phyloP scores from a whole-genome alignment of 805 yeast species.

The Suhomyces sp. region DNA sequence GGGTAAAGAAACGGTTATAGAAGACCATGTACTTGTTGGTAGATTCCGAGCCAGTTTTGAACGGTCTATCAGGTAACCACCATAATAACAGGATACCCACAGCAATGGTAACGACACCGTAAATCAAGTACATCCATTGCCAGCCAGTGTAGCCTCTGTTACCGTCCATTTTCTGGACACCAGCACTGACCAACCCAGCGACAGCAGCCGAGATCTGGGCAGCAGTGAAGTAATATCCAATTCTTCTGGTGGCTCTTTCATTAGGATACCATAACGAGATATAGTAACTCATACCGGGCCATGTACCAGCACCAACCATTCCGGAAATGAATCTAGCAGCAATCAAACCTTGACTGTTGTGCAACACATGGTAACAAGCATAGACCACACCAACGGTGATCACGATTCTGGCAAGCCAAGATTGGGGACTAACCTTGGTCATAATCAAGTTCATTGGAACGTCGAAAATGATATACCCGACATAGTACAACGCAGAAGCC shows the following conservation, averaged over 20 bases:
- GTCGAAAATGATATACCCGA: slow-evolving; percentile 81
- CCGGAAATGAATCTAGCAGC: slow-evolving; percentile 76
- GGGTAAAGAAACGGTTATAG: slow-evolving; percentile 27
- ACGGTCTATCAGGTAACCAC: slow-evolving; percentile 87
- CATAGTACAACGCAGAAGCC: slow-evolving; percentile 79
- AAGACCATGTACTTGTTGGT: slow-evolving; percentile 15
- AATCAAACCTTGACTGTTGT: slow-evolving; percentile 57
- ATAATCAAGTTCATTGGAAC: slow-evolving; percentile 84
- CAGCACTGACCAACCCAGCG: slow-evolving; percentile 84
- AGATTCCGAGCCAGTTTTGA: slow-evolving; percentile 14
- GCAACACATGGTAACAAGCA: slow-evolving; percentile 65
- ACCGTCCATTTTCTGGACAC: slow-evolving; percentile 82
- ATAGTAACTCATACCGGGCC: slow-evolving; percentile 90
- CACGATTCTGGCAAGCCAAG: slow-evolving; percentile 80
- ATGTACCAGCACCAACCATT: slow-evolving; percentile 77
- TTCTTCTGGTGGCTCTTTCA: slow-evolving; percentile 70
- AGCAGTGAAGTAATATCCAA: slow-evolving; percentile 88
- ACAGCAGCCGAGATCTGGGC: slow-evolving; percentile 91
- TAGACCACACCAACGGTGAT: slow-evolving; percentile 76
- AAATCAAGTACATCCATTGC: slow-evolving; percentile 82
- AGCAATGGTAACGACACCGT: slow-evolving; percentile 66
- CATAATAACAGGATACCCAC: slow-evolving; percentile 66
- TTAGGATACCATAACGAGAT: slow-evolving; percentile 83
- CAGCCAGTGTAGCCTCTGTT: slow-evolving; percentile 71
- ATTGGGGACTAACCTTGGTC: slow-evolving; percentile 82